phyloP scores from a whole-genome alignment of 2,329 filamentous ascomycete species.

The Lachnellula occidentalis region DNA sequence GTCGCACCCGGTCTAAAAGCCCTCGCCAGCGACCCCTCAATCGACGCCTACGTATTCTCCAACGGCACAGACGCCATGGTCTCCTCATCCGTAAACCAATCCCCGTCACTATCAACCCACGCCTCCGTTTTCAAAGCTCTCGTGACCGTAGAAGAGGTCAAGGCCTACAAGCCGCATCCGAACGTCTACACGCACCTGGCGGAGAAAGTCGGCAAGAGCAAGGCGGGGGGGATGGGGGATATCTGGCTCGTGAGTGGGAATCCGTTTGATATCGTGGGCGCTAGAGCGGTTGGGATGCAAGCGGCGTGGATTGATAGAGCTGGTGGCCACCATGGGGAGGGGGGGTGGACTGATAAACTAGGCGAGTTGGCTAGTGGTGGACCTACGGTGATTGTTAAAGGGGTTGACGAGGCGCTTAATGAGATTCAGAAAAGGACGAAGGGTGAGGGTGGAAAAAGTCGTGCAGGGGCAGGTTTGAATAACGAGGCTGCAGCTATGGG shows the following conservation, averaged over 20 bases:
- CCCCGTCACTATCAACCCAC: constrained; percentile 48
- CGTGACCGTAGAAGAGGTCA: constrained; percentile 55
- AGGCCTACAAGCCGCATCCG: constrained; percentile 60
- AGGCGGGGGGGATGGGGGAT: constrained; percentile 34
- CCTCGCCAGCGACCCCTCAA: constrained; percentile 1
- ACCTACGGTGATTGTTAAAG: constrained; percentile 50
- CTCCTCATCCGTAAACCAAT: constrained; percentile 50
- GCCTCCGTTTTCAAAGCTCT: constrained; percentile 44
- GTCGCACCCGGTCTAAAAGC: constrained; percentile 47
- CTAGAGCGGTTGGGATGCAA: constrained; percentile 53
- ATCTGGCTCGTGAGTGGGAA: constrained; percentile 70
- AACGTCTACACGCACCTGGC: constrained; percentile 51
- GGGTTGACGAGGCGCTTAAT: constrained; percentile 52
- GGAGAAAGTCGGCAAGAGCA: constrained; percentile 20
- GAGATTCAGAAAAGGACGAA: constrained; percentile 31
- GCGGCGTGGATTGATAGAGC: constrained; percentile 63
- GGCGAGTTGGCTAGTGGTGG: constrained; percentile 39
- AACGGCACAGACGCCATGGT: constrained; percentile 65
- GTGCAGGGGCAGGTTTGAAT: constrained; percentile 1
- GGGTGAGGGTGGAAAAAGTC: constrained; percentile 13
- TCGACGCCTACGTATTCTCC: constrained; percentile 58
- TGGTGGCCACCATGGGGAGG: constrained; percentile 33
- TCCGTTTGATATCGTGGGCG: constrained; percentile 67
- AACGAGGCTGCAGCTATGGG: background rate
- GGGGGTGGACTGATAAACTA: constrained; percentile 60